Conservation (phyloP, 2,329 filamentous ascomycete species). For the Cercospora citrullina region DNA sequence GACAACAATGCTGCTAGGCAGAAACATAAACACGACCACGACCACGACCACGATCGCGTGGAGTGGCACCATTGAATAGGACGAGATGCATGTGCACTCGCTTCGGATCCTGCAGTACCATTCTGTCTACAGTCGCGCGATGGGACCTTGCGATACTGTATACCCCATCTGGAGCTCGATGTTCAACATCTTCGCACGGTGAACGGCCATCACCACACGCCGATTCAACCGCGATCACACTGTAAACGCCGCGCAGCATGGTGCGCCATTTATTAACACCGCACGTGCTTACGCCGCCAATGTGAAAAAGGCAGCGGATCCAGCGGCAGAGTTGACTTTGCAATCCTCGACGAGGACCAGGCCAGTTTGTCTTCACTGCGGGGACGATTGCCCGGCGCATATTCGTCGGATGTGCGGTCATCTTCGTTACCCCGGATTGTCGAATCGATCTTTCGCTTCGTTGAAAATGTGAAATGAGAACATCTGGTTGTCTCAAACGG, state of each 20-base stretch:
- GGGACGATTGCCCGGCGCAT: background rate
- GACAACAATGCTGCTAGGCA: background rate
- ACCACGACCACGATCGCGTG: background rate
- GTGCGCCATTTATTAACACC: background rate
- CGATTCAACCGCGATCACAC: background rate
- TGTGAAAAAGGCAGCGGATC: background rate
- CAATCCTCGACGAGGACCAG: background rate
- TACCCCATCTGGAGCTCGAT: background rate
- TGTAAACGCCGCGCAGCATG: background rate
- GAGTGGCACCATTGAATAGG: background rate
- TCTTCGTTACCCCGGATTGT: background rate
- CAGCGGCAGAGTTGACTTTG: background rate
- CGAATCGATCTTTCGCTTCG: background rate
- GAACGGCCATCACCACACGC: background rate
- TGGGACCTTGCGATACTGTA: background rate
- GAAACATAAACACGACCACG: background rate
- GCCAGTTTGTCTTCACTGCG: background rate
- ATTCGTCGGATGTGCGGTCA: background rate
- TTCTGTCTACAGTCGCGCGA: background rate
- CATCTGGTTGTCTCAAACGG: background rate
- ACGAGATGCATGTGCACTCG: background rate
- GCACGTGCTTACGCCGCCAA: background rate
- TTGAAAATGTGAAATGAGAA: background rate
- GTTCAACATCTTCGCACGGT: background rate
- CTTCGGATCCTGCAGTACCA: background rate